Percentiles rank a stretch among this genome's conserved stretches.
Conservation (phyloP, 2,329 filamentous ascomycete genomes). For the Trichophyton benhamiae region DNA sequence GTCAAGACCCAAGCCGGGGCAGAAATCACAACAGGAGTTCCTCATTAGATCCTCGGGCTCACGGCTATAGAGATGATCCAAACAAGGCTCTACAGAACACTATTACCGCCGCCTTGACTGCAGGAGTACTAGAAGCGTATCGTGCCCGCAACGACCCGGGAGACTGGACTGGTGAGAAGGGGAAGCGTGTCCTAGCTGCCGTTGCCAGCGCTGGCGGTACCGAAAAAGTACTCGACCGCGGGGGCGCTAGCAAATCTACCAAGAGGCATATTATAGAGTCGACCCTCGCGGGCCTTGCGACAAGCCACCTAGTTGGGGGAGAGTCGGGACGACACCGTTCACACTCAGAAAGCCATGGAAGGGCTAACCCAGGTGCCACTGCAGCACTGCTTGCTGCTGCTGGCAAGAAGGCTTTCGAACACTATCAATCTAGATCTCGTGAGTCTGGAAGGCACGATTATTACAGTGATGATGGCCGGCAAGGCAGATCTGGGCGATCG, state of each 20-base stretch:
- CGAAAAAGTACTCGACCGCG: slow-evolving; percentile 54
- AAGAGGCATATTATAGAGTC: slow-evolving; percentile 77
- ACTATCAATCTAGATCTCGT: slow-evolving; percentile 32
- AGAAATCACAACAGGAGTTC: slow-evolving; percentile 28
- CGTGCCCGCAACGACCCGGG: slow-evolving; percentile 79
- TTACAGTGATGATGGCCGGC: slow-evolving; percentile 40
- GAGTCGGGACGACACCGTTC: slow-evolving; percentile 47
- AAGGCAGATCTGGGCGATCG: slow-evolving; percentile 42
- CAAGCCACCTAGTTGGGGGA: slow-evolving; percentile 72
- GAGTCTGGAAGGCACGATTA: slow-evolving; percentile 14
- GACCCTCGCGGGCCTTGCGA: slow-evolving; percentile 75
- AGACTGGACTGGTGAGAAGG: slow-evolving; percentile 80
- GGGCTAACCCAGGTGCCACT: slow-evolving; percentile 31
- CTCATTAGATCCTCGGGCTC: slow-evolving; percentile 33
- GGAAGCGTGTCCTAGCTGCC: slow-evolving; percentile 80
- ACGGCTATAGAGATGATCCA: slow-evolving; percentile 42
- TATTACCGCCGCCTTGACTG: slow-evolving; percentile 78
- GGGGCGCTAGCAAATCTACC: slow-evolving; percentile 48
- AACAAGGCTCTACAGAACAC: slow-evolving; percentile 64
- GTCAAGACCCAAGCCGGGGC: neutral
- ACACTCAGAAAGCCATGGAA: slow-evolving; percentile 23
- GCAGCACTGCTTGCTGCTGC: slow-evolving; percentile 34
- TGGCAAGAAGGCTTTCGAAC: slow-evolving; percentile 36
- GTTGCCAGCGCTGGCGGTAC: slow-evolving; percentile 76
- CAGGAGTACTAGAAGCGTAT: slow-evolving; percentile 85